Percentiles rank a stretch among this genome's conserved stretches.
Conservation (phyloP, 345 rosid species). For the Triadica sebifera region DNA sequence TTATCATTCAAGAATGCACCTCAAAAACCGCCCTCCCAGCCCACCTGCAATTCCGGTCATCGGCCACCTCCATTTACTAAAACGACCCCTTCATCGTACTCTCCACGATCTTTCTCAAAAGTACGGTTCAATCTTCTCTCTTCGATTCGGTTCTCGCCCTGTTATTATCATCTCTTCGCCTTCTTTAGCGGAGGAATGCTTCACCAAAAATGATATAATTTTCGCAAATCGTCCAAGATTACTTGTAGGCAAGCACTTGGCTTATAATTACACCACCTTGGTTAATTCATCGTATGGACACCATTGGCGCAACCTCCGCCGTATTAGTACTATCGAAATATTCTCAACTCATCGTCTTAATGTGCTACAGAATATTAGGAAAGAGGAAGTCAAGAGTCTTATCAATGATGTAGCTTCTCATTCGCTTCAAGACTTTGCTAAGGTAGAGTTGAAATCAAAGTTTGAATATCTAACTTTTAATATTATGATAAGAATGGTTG, state of each 20-base stretch:
- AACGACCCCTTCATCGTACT: slow-evolving; percentile 14
- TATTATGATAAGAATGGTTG: slow-evolving; percentile 23
- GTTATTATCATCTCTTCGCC: slow-evolving; percentile 25
- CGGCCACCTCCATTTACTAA: slow-evolving; percentile 23
- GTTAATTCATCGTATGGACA: slow-evolving; percentile 33
- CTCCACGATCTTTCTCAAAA: slow-evolving; percentile 33
- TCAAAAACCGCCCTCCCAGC: slow-evolving; percentile 13
- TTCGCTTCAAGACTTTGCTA: not conserved
- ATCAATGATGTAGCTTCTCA: not conserved
- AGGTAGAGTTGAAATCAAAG: slow-evolving; percentile 24
- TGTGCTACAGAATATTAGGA: slow-evolving; percentile 19
- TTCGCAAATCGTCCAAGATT: slow-evolving; percentile 27
- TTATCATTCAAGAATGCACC: not conserved
- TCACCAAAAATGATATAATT: slow-evolving; percentile 29
- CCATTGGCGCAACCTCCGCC: slow-evolving; percentile 51
- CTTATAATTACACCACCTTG: slow-evolving; percentile 37
- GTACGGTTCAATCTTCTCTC: slow-evolving; percentile 38
- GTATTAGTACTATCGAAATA: slow-evolving; percentile 36
- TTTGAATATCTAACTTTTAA: slow-evolving; percentile 24
- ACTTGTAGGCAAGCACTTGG: not conserved
- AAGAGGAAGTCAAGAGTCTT: slow-evolving; percentile 30
- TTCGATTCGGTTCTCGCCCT: slow-evolving; percentile 25
- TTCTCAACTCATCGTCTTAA: slow-evolving; percentile 39
- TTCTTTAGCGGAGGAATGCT: slow-evolving; percentile 24
- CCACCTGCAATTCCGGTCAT: slow-evolving; percentile 16